phyloP scores from a whole-genome alignment of 1,284 basidiomycete species.

The Paramarasmius palmivorus region DNA sequence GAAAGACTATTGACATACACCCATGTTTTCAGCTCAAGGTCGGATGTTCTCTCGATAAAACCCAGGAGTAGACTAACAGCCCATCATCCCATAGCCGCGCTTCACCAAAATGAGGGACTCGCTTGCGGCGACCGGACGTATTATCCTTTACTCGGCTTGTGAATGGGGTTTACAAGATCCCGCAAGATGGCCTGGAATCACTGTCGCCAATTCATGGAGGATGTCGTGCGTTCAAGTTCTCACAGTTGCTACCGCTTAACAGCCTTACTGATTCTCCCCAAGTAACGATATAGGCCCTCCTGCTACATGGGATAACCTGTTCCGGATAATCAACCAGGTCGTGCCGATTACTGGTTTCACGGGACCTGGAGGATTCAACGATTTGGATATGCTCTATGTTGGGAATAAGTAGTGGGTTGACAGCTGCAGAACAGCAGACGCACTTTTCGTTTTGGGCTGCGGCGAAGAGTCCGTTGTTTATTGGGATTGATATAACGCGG shows the following conservation, averaged over 20 bases:
- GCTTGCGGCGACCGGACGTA: conserved; percentile 43
- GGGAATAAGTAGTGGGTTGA: conserved; percentile 46
- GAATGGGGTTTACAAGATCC: conserved; percentile 57
- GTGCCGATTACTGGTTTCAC: conserved; percentile 49
- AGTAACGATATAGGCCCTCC: conserved; percentile 53
- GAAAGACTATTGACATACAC: background rate
- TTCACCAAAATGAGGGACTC: conserved; percentile 53
- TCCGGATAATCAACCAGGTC: conserved; percentile 51
- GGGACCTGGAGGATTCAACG: conserved; percentile 44
- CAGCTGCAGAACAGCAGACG: conserved; percentile 42
- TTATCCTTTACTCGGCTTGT: conserved; percentile 54
- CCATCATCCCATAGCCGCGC: conserved; percentile 36
- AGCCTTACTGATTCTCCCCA: background rate
- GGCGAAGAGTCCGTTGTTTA: conserved; percentile 47
- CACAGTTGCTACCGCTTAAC: background rate
- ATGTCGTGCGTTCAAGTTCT: conserved; percentile 40
- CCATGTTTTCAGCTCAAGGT: conserved; percentile 34
- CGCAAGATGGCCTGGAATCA: conserved; percentile 45
- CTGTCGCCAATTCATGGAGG: conserved; percentile 50
- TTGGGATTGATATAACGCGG: conserved; percentile 42
- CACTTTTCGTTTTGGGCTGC: conserved; percentile 54
- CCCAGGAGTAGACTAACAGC: no score
- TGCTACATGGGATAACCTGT: conserved; percentile 44
- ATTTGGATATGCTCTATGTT: conserved; percentile 50
- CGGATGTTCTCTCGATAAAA: no score